A percentile compares a stretch with the other conserved stretches of the same genome.
Evolutionary conservation across 1,284 basidiomycete genomes (phyloP).

Genomic region (Heterobasidion irregulare): DNA sequence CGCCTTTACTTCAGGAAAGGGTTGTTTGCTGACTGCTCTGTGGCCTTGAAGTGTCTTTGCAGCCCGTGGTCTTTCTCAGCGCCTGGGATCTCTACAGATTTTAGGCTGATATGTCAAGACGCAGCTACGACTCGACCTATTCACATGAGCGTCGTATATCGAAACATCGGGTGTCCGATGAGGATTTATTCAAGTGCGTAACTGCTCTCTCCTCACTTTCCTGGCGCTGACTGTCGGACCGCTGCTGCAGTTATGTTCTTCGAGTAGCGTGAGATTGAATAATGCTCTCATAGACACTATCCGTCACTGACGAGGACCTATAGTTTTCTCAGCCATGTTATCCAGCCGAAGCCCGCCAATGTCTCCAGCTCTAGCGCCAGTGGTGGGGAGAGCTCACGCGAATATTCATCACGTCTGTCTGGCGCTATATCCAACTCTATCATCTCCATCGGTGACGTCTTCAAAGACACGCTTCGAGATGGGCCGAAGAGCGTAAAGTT

Average conservation of each 20-base stretch:
- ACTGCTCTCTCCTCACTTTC: not conserved
- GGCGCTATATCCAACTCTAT: slow-evolving; percentile 65
- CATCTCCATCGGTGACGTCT: slow-evolving; percentile 77
- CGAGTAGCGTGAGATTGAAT: slow-evolving; percentile 61
- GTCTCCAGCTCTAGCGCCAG: slow-evolving; percentile 29
- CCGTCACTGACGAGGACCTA: slow-evolving; percentile 5
- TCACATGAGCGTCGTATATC: slow-evolving; percentile 61
- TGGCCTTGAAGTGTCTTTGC: not conserved
- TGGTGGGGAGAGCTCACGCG: slow-evolving; percentile 29
- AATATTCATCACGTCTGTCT: slow-evolving; percentile 55
- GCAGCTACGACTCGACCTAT: slow-evolving; percentile 51
- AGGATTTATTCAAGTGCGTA: slow-evolving; percentile 74
- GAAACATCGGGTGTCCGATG: slow-evolving; percentile 69
- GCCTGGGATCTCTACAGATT: not conserved
- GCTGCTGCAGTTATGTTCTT: slow-evolving; percentile 53
- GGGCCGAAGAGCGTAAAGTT: slow-evolving; percentile 82
- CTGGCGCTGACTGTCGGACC: slow-evolving; percentile 4
- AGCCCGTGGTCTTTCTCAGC: not conserved
- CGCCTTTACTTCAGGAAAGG: too few relatives aligned
- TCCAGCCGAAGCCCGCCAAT: slow-evolving; percentile 51
- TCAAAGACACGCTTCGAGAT: slow-evolving; percentile 61
- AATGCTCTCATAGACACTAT: slow-evolving; percentile 9
- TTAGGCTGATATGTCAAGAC: slow-evolving; percentile 40
- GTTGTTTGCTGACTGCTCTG: not conserved
- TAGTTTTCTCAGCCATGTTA: slow-evolving; percentile 62